Percentiles rank a stretch among this genome's conserved stretches.
Conservation (phyloP, 306 rosid species). For the Lablab purpureus region DNA sequence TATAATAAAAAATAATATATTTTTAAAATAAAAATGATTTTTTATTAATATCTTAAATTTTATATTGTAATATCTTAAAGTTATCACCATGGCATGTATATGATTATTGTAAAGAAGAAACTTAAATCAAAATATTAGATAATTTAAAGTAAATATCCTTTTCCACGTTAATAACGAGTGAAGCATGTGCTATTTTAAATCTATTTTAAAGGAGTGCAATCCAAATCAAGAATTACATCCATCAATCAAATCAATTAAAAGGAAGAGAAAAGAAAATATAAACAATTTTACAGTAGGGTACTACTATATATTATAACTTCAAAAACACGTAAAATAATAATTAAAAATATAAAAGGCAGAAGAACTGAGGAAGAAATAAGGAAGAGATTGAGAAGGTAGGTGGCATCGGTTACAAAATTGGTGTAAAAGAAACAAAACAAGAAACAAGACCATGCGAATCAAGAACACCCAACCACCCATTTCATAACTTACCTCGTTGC, state of each 20-base stretch:
- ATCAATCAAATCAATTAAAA: neutral
- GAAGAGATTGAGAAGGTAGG: neutral
- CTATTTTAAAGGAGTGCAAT: too few relatives aligned
- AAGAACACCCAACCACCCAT: neutral
- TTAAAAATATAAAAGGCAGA: neutral
- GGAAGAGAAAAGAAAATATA: neutral
- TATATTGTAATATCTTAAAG: too few relatives aligned
- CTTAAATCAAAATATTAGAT: too few relatives aligned
- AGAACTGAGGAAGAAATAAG: neutral
- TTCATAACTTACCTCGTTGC: neutral
- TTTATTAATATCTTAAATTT: too few relatives aligned
- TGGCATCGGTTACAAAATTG: neutral
- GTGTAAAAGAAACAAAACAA: neutral
- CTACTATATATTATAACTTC: neutral
- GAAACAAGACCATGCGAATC: neutral
- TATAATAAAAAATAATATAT: too few relatives aligned
- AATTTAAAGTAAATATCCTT: neutral
- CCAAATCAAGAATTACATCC: neutral
- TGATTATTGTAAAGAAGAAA: too few relatives aligned
- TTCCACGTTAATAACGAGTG: neutral
- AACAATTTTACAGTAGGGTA: neutral
- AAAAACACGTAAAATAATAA: neutral
- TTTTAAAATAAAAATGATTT: too few relatives aligned
- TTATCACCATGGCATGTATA: too few relatives aligned
- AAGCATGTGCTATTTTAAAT: neutral